Base-by-base conservation (phyloP, 768 basidiomycete genomes). In the Megacollybia marginata region DNA sequence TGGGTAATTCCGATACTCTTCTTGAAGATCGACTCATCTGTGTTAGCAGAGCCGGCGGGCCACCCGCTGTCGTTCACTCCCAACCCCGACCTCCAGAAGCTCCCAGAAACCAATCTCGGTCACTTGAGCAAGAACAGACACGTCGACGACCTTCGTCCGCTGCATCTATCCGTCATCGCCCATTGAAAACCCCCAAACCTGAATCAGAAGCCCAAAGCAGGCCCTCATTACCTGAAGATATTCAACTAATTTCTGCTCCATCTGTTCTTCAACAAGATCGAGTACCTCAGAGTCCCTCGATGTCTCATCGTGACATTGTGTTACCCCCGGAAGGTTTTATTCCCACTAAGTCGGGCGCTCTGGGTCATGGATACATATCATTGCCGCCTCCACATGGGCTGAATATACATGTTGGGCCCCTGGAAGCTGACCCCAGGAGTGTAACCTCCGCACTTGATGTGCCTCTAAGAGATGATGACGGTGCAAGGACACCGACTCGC, bases 371-470 rank as follows among this genome's bases (percentile, higher is more conserved):
- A 9, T 59, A 64, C 16, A 76, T 77, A 15, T 52, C 61, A 5
- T 62, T 80, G n/a, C 77, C 76, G 5, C 71, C 78, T 16, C 79
- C 79, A 1, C 74, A 79, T 48, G 77, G 71, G 50, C 52, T 79
- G 16, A 67, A 63, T 15, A 40, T 40, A 15, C 38, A 2, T 2
- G 38, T 40, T 13, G 38, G 15, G 23, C 23, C 23, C 6, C 23
- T 28, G 23, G 23, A 28, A 6, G 23, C 4, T 28, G 23, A 28
- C 6, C 23, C 23, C 2, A 28, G 23, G 23, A 28, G 23, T 6
- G 23, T 28, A 3, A 2, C 2, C 2, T 28, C 23, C 23, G 23
- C 23, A 28, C 23, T 28, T 28, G 23, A 6, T 28, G 23, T 2
- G 23, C 23, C 23, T 28, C 23, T 2, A 6, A 28, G 23, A 28